Percentiles rank a stretch among this genome's conserved stretches.
Conservation (phyloP, 2,329 filamentous ascomycete species). For the Gremmenia infestans region DNA sequence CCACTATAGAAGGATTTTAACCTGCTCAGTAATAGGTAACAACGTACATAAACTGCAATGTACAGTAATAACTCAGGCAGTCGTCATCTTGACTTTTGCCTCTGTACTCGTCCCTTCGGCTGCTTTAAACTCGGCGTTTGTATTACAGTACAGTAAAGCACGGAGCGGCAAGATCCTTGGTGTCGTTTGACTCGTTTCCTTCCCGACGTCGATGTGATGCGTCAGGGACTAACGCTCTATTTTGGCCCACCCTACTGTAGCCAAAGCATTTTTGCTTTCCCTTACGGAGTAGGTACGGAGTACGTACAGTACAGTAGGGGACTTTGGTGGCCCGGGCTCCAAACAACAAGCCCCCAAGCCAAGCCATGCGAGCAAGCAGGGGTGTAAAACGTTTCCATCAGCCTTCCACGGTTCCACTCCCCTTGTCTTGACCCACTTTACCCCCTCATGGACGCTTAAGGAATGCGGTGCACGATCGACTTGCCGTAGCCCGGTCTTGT, state of each 20-base stretch:
- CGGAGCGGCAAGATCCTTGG: conserved; percentile 12
- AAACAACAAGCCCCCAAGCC: conserved; percentile 13
- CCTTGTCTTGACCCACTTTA: not conserved
- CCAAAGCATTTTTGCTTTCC: not conserved
- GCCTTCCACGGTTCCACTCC: conserved; percentile 4
- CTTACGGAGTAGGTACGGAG: too few species aligned
- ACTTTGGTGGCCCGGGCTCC: conserved; percentile 19
- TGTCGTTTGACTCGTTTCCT: conserved; percentile 10
- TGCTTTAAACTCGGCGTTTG: conserved; percentile 19
- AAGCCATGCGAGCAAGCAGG: conserved; percentile 13
- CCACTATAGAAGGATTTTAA: too few species aligned
- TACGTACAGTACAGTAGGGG: too few species aligned
- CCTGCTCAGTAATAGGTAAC: not conserved
- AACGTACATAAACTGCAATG: not conserved
- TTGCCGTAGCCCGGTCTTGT: conserved; percentile 8
- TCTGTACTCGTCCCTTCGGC: not conserved
- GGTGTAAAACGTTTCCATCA: conserved; percentile 24
- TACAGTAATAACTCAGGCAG: too few species aligned
- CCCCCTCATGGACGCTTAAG: conserved; percentile 9
- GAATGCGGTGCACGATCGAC: conserved; percentile 11
- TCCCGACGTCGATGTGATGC: conserved; percentile 15
- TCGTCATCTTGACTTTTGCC: not conserved
- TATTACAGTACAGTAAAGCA: conserved; percentile 7
- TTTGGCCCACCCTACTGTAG: conserved; percentile 2
- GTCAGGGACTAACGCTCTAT: conserved; percentile 3